Percentiles rank a stretch among this genome's conserved stretches.
phyloP scores from a whole-genome alignment of 371 early-diverging fungal species.

The Sanchytrium tribonematis region DNA sequence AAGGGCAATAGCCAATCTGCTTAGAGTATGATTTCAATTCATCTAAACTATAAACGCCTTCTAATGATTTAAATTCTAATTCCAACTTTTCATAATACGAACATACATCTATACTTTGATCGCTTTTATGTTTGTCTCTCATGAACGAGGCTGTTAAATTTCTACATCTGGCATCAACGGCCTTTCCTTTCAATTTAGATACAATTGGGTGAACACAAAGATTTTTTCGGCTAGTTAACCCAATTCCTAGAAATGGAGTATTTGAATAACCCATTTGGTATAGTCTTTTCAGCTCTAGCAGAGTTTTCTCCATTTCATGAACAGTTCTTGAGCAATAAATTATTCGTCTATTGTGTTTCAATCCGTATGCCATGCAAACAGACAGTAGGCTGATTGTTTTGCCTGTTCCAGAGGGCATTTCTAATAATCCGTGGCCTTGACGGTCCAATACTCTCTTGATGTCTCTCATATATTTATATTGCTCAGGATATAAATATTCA shows the following conservation, averaged over 20 bases:
- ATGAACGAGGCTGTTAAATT: constrained; percentile 82
- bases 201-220: constrained; percentile 78
- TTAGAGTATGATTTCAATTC: constrained; percentile 55
- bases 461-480: constrained; percentile 93
- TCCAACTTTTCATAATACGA: constrained; percentile 28
- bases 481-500: constrained; percentile 97
- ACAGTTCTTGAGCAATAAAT: constrained; percentile 81
- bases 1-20: constrained; percentile 63
- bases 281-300: constrained; percentile 77
- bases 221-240: constrained; percentile 77
- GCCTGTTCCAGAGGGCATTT: constrained; percentile 99
- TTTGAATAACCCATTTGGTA: constrained; percentile 19
- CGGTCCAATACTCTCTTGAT: constrained; percentile 72
- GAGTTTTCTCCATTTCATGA: constrained; percentile 95
- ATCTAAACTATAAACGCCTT: constrained; percentile 85
- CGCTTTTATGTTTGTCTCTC: constrained; percentile 33
- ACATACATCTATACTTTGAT: constrained; percentile 4
- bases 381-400: constrained; percentile 93
- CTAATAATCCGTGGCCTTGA: constrained; percentile 78
- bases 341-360: constrained; percentile 54
- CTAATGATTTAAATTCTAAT: constrained; percentile 35
- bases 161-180: constrained; percentile 68
- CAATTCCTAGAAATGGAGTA: constrained; percentile 71
- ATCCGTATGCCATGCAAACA: constrained; percentile 72
- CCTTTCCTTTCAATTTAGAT: constrained; percentile 40